Evolutionary conservation across 2,329 filamentous ascomycete species (phyloP), one percentile per base, ranked within the genome.

Genomic region (Fusarium poae): DNA sequence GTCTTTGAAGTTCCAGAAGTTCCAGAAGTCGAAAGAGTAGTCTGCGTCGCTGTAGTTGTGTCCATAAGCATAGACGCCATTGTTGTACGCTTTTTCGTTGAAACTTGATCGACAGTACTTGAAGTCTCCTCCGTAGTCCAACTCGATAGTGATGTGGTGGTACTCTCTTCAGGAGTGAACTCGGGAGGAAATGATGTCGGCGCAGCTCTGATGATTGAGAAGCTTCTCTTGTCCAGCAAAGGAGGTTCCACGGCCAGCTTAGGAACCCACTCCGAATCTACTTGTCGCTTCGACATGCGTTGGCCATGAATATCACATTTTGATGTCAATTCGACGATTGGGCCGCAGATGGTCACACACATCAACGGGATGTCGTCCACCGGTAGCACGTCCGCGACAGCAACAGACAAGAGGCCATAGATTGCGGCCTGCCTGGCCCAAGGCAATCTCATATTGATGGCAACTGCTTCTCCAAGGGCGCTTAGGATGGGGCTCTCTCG

Each of bases 261-360:
- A 30, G 68, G 70, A 49, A 67, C 60, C 73, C 67, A 73, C 34
- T 65, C 32, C 27, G 48, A 44, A 18, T 65, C 57, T 39, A 52
- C 52, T 21, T 72, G 65, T 23, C 76, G 65, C 66, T 76, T 75
- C 69, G 71, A 73, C n/a, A 78, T 56, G 25, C 69, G 68, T 43
- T 68, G 62, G 40, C 70, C 58, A 51, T 75, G 70, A 11, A 73
- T 57, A 64, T 76, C 75, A 74, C 80, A 82, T 44, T 77, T 76
- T 12, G 72, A 72, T 32, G 79, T 78, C n/a, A 82, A 70, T 71
- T 82, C 80, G 57, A 82, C 79, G 49, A 82, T 78, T 52, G 80
- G 80, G 6, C 80, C 80, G 72, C 80, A 82, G 52, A 82, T 81
- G 39, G 77, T 78, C 35, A 79, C 79, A 60, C 80, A 82, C 53